Base-by-base conservation (phyloP, 495 filamentous ascomycete species). In the Lasiosphaeria hispida region DNA sequence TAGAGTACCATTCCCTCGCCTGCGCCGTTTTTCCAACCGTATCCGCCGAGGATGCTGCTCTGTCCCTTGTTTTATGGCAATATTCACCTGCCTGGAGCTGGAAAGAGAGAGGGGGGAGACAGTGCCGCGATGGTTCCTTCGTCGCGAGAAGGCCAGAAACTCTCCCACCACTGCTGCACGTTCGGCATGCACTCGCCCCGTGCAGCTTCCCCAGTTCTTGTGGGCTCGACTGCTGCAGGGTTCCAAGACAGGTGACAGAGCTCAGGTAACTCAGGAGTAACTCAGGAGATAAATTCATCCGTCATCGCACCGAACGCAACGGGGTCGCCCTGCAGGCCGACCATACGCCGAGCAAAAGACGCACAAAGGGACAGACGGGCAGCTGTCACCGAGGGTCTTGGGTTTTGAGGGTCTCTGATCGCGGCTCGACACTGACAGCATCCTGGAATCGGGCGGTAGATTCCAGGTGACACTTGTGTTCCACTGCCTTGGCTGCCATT, bases 391-490 rank as follows among this genome's bases (percentile, higher is more conserved):
- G 49, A 19, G 47, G 3, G 19, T 7, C 1, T 52, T 7, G 14
- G 15, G 17, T 17, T 14, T 8, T 34, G 11, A 10, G 33, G n/a
- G 35, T 30, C 42, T 18, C 30, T 55, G 53, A 55, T 55, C 53
- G 53, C 41, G 53, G 53, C 53, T 55, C 53, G 36, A 59, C 41
- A 47, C 34, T 15, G 48, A 44, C 56, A 45, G 56, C 57, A 51
- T 48, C 15, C 42, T 18, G 42, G 42, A 48, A 60, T 60, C 58
- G 58, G 52, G 45, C 41, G 38, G 19, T 30, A 43, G 34, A 23
- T 35, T 45, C 9, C 9, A 49, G 23, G 53, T 55, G 11, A 43
- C 55, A 42, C 45, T 19, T 38, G 44, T 40, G 5, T 49, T 34
- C 18, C 10, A 19, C 19, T 17, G 48, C 10, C 14, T n/a, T 47